A percentile compares a stretch with the other conserved stretches of the same genome.
Conservation (phyloP, 176 grass and related monocot genomes). For the Microstegium vimineum region DNA sequence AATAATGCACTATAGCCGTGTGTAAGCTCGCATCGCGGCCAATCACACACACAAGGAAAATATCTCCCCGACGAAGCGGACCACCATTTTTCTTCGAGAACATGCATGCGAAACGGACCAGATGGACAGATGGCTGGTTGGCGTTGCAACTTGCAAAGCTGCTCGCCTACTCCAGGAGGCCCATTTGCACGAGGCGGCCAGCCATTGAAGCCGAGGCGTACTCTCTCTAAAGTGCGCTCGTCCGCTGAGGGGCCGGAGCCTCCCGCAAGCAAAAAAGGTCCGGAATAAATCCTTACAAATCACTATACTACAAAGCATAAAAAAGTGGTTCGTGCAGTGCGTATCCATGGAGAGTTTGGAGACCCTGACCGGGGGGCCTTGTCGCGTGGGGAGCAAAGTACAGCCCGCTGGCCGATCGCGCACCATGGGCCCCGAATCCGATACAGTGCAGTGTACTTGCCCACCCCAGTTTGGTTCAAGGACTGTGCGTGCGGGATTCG, state of each 20-base stretch:
- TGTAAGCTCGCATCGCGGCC: background rate
- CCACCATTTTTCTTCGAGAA: too few relatives aligned
- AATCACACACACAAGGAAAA: constrained; percentile 10
- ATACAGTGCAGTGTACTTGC: background rate
- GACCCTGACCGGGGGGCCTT: too few relatives aligned
- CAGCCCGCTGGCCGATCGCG: too few relatives aligned
- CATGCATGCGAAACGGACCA: background rate
- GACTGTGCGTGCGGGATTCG: background rate
- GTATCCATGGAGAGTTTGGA: too few relatives aligned
- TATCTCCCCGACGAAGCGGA: background rate
- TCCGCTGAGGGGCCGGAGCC: too few relatives aligned
- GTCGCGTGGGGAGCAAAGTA: too few relatives aligned
- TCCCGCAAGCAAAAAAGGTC: too few relatives aligned
- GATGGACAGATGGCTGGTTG: background rate
- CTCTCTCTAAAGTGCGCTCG: constrained; percentile 19
- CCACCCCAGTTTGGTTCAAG: too few relatives aligned
- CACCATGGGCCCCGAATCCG: background rate
- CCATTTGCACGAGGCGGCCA: constrained; percentile 3
- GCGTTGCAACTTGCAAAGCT: background rate
- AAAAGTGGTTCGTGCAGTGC: too few relatives aligned
- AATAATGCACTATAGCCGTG: background rate
- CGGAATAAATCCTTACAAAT: too few relatives aligned
- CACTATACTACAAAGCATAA: too few relatives aligned
- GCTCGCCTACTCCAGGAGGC: too few relatives aligned
- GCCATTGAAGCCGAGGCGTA: background rate